Conservation (phyloP, 2,329 filamentous ascomycete species). For the Leptosphaerulina australis region DNA sequence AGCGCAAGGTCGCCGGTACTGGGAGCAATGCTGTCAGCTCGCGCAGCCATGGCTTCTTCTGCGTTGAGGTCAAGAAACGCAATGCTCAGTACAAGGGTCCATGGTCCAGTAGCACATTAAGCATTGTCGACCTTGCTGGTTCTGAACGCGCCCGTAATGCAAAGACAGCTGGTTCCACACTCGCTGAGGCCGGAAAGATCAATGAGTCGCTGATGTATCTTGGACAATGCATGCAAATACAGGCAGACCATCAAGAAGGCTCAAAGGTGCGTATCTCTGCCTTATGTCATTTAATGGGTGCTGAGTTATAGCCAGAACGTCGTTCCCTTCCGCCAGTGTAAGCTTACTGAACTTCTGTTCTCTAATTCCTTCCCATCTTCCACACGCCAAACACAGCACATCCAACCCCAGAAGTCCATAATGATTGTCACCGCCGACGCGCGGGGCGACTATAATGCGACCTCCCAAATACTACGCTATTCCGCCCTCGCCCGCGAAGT, state of each 20-base stretch:
- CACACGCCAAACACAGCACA: conserved; percentile 53
- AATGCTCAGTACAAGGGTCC: conserved; percentile 59
- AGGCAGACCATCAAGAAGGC: conserved; percentile 76
- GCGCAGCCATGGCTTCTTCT: conserved; percentile 94
- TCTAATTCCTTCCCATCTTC: conserved; percentile 57
- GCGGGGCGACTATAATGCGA: conserved; percentile 92
- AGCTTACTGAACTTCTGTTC: conserved; percentile 60
- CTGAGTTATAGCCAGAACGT: conserved; percentile 55
- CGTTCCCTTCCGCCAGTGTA: conserved; percentile 71
- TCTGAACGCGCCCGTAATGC: conserved; percentile 92
- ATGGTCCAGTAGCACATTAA: conserved; percentile 81
- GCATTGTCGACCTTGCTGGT: conserved; percentile 89
- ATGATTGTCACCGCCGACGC: conserved; percentile 98
- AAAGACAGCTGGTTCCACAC: conserved; percentile 89
- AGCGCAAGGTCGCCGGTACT: conserved; percentile 86
- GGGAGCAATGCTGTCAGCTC: conserved; percentile 92
- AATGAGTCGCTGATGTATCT: conserved; percentile 99
- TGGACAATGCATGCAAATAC: conserved; percentile 94
- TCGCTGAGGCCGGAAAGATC: conserved; percentile 96
- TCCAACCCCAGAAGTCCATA: conserved; percentile 77
- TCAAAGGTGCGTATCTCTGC: conserved; percentile 65
- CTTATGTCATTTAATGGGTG: background rate
- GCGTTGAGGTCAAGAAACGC: conserved; percentile 90
- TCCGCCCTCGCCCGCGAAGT: conserved; percentile 91
- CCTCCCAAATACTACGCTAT: conserved; percentile 93